Evolutionary conservation across 2,329 filamentous ascomycete genomes (phyloP).

Genomic region (Exophiala spinifera): DNA sequence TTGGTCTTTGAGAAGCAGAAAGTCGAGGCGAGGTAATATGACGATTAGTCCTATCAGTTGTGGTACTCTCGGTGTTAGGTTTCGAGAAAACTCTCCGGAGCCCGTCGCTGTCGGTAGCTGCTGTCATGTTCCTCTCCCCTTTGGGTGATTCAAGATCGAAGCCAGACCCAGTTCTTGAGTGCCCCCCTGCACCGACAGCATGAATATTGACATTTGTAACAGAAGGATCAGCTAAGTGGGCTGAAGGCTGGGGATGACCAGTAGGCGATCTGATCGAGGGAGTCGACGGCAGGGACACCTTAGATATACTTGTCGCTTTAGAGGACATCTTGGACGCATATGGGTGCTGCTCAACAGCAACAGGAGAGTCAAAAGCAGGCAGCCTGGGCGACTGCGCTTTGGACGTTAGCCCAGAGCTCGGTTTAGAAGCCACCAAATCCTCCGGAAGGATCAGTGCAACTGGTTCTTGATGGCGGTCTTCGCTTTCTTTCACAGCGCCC

Average conservation of each 20-base stretch:
- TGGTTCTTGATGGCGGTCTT: constrained; percentile 15
- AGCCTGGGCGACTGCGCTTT: constrained; percentile 24
- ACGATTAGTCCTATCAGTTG: constrained; percentile 13
- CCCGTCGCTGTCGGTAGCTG: constrained; percentile 22
- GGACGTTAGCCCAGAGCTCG: constrained; percentile 24
- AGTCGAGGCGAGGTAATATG: constrained; percentile 20
- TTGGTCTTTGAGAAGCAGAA: constrained; percentile 7
- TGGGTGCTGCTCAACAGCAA: constrained; percentile 5
- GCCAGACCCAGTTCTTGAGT: constrained; percentile 26
- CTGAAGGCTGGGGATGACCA: constrained; percentile 37
- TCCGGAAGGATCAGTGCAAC: constrained; percentile 19
- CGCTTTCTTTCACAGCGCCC: constrained; percentile 60
- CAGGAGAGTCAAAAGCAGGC: constrained; percentile 17
- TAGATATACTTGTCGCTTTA: constrained; percentile 43
- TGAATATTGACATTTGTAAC: constrained; percentile 47
- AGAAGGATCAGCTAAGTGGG: constrained; percentile 41
- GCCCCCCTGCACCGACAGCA: constrained; percentile 26
- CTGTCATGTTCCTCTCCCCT: constrained; percentile 17
- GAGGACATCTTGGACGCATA: constrained; percentile 41
- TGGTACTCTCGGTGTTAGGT: constrained; percentile 31
- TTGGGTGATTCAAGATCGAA: constrained; percentile 19
- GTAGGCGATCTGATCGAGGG: constrained; percentile 39
- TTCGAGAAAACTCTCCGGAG: constrained; percentile 29
- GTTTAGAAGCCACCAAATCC: constrained; percentile 16
- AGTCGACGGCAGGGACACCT: constrained; percentile 38